Percentiles rank a stretch among this genome's conserved stretches.
Evolutionary conservation across 345 rosid genomes (phyloP).

Genomic region (Corymbia maculata): DNA sequence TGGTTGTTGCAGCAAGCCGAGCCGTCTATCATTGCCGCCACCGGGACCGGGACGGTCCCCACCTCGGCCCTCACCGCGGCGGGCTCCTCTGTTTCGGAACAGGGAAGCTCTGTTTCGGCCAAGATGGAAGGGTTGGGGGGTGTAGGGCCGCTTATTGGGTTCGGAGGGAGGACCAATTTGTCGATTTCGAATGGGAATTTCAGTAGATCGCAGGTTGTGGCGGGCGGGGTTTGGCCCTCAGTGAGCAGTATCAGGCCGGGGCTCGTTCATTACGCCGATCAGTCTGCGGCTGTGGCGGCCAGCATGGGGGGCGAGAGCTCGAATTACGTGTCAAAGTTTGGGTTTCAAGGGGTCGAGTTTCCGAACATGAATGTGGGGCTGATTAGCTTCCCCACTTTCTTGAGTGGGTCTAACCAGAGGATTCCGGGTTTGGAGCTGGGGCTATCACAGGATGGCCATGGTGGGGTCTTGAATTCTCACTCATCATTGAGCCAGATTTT

Average conservation of each 20-base stretch:
- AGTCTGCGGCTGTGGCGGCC: conserved; percentile 21
- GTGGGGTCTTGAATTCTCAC: conserved; percentile 43
- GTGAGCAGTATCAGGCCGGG: conserved; percentile 33
- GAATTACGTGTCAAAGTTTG: conserved; percentile 23
- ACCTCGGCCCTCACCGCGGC: conserved; percentile 41
- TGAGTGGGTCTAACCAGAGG: conserved; percentile 24
- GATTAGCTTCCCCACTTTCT: conserved; percentile 43
- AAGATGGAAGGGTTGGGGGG: conserved; percentile 20
- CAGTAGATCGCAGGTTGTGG: not conserved
- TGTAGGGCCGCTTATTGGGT: conserved; percentile 13
- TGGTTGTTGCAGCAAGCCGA: conserved; percentile 64
- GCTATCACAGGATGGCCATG: conserved; percentile 50
- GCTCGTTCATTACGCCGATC: conserved; percentile 21
- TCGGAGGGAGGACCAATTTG: conserved; percentile 22
- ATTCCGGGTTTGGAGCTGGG: conserved; percentile 58
- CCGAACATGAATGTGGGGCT: conserved; percentile 37
- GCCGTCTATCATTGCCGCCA: conserved; percentile 57
- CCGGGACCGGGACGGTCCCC: conserved; percentile 64
- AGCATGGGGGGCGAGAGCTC: conserved; percentile 21
- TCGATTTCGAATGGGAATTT: conserved; percentile 8
- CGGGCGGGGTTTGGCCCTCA: conserved; percentile 30
- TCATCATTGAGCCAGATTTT: conserved; percentile 35
- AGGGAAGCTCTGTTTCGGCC: conserved; percentile 31
- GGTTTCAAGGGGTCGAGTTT: conserved; percentile 42
- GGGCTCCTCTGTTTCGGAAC: conserved; percentile 41